Conservation (phyloP, 2,329 filamentous ascomycete genomes). For the Akanthomyces lecanii region DNA sequence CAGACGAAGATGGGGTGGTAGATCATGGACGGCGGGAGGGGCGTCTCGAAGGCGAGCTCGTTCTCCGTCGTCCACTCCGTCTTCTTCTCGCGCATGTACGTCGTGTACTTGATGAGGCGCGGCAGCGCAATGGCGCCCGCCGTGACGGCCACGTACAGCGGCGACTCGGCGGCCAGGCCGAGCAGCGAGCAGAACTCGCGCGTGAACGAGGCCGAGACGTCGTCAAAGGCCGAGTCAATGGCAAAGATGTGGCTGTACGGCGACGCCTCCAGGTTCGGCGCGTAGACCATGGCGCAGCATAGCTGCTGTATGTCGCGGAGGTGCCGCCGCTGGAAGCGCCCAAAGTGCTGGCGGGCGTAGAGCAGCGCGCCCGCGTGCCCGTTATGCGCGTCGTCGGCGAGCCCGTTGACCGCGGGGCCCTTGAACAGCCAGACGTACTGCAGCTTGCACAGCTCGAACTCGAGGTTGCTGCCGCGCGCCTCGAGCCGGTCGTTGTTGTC, state of each 20-base stretch:
- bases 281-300: constrained; percentile 74
- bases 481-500: constrained; percentile 68
- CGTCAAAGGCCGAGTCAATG: constrained; percentile 71
- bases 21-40: constrained; percentile 55
- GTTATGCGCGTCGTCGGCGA: constrained; percentile 49
- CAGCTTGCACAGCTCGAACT: constrained; percentile 88
- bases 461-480: constrained; percentile 80
- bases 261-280: constrained; percentile 66
- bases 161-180: constrained; percentile 84
- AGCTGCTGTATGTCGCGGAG: constrained; percentile 76
- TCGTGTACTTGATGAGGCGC: constrained; percentile 80
- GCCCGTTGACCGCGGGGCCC: constrained; percentile 50
- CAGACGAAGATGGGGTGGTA: constrained; percentile 99
- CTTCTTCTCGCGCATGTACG: constrained; percentile 80
- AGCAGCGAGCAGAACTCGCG: constrained; percentile 92
- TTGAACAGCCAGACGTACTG: constrained; percentile 89
- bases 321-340: constrained; percentile 68
- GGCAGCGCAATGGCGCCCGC: constrained; percentile 90
- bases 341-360: constrained; percentile 74
- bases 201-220: constrained; percentile 82
- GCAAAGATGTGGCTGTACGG: constrained; percentile 79
- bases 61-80: constrained; percentile 93
- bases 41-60: constrained; percentile 77
- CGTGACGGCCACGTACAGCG: constrained; percentile 87
- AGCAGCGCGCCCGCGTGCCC: constrained; percentile 62